Evolutionary conservation across 352 stramenopile species (phyloP).

Genomic region (Phytophthora constricta): DNA sequence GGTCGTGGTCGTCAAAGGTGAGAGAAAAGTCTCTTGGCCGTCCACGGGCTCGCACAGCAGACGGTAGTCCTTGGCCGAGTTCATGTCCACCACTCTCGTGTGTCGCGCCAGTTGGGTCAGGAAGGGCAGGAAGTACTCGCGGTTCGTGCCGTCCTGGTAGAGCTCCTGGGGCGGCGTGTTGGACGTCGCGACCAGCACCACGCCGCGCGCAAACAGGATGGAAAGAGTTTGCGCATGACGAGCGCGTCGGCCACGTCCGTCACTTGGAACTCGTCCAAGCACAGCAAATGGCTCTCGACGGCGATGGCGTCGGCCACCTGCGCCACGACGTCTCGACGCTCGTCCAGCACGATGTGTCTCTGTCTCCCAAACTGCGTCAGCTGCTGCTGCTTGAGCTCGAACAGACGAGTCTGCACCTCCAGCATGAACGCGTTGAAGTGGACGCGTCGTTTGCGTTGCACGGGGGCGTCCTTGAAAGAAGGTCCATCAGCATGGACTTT

Average conservation of each 20-base stretch:
- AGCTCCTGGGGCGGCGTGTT: conserved; percentile 92
- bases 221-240: conserved; percentile 96
- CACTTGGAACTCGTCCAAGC: conserved; percentile 99
- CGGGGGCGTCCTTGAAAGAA: conserved; percentile 86
- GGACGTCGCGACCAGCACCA: conserved; percentile 96
- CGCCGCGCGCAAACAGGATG: conserved; percentile 88
- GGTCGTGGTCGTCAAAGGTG: conserved; percentile 46
- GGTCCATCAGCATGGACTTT: conserved; percentile 97
- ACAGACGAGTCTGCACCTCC: conserved; percentile 94
- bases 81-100: conserved; percentile 80
- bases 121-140: conserved; percentile 97
- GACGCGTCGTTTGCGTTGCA: conserved; percentile 87
- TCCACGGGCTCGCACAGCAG: conserved; percentile 47
- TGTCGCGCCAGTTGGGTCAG: conserved; percentile 93
- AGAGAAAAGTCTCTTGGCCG: conserved; percentile 59
- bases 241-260: conserved; percentile 97
- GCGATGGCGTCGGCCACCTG: conserved; percentile 89
- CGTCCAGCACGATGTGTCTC: conserved; percentile 83
- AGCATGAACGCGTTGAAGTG: conserved; percentile 99
- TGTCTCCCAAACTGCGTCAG: conserved; percentile 79
- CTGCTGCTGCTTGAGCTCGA: conserved; percentile 90
- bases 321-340: conserved; percentile 71
- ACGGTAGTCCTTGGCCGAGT: conserved; percentile 79
- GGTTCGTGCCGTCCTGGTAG: conserved; percentile 96
- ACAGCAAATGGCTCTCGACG: conserved; percentile 91